phyloP scores from a whole-genome alignment of 805 yeast species.

The Deakozyma indianensis region DNA sequence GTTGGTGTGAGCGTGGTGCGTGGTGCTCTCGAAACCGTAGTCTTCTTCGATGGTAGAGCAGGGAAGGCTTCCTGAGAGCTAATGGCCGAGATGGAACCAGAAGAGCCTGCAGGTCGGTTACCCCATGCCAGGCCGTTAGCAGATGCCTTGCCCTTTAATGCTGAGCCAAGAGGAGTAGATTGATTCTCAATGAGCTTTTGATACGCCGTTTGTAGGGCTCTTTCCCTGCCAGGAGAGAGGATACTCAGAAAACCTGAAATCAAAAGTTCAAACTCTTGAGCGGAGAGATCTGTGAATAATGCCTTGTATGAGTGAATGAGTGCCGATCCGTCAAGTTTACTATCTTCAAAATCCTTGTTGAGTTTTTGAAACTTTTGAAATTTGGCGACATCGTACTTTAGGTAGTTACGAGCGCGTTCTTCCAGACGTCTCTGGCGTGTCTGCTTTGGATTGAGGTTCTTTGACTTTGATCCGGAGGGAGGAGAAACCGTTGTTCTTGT shows the following conservation, averaged over 20 bases:
- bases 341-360: conserved; percentile 34
- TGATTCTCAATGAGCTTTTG: conserved; percentile 4
- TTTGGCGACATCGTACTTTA: conserved; percentile 35
- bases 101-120: not conserved
- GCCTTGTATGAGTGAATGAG: conserved; percentile 32
- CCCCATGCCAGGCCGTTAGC: conserved; percentile 4
- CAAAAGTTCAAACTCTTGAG: conserved; percentile 5
- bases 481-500: conserved; percentile 6
- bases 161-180: not conserved
- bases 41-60: conserved; percentile 4
- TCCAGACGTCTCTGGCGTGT: conserved; percentile 48
- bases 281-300: conserved; percentile 29
- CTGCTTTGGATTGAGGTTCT: not conserved
- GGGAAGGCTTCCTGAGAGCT: conserved; percentile 8
- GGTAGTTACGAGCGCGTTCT: conserved; percentile 73
- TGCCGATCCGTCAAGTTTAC: conserved; percentile 32
- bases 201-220: conserved; percentile 4
- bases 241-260: conserved; percentile 4
- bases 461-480: conserved; percentile 4
- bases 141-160: conserved; percentile 2
- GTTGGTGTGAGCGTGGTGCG: not conserved
- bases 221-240: conserved; percentile 1
- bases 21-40: conserved; percentile 3
- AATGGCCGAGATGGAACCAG: conserved; percentile 1
- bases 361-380: conserved; percentile 35